phyloP scores from a whole-genome alignment of 2,329 filamentous ascomycete genomes.

The Aspergillus japonicus region DNA sequence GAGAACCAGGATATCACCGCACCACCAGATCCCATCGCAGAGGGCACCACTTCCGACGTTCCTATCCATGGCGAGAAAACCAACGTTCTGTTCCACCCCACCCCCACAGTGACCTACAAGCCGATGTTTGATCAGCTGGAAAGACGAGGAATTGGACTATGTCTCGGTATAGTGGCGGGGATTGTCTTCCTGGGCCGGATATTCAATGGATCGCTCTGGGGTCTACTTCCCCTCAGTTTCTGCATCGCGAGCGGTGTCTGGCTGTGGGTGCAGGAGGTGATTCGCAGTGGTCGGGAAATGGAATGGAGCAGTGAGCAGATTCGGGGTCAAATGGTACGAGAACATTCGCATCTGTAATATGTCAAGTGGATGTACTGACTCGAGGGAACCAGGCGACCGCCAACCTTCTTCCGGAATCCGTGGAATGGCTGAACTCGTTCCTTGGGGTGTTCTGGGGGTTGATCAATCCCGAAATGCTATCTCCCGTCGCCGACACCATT shows the following conservation, averaged over 20 bases:
- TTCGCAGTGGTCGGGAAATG: constrained; percentile 74
- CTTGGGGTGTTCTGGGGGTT: constrained; percentile 83
- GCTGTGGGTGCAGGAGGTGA: constrained; percentile 85
- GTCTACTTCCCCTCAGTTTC: constrained; percentile 69
- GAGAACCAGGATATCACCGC: constrained; percentile 84
- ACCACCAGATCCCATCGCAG: constrained; percentile 79
- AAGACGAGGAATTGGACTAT: constrained; percentile 68
- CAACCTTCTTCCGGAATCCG: constrained; percentile 88
- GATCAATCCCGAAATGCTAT: constrained; percentile 93
- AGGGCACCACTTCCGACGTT: constrained; percentile 84
- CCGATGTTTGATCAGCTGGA: constrained; percentile 80
- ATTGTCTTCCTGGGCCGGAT: constrained; percentile 76
- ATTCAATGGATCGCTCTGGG: constrained; percentile 75
- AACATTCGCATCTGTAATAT: not conserved
- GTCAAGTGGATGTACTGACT: not conserved
- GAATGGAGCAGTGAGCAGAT: constrained; percentile 89
- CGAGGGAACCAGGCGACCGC: constrained; percentile 61
- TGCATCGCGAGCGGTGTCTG: constrained; percentile 76
- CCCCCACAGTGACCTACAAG: constrained; percentile 83
- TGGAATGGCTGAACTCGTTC: constrained; percentile 94
- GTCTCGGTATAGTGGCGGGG: constrained; percentile 66
- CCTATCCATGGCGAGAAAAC: constrained; percentile 96
- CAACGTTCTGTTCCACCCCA: constrained; percentile 93
- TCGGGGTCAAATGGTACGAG: constrained; percentile 69
- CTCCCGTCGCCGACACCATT: constrained; percentile 84